These are phyloP conservation scores for Starmerella davenportii DNA, from an alignment of 805 yeast species.

Conservation along the genomic window DNA sequence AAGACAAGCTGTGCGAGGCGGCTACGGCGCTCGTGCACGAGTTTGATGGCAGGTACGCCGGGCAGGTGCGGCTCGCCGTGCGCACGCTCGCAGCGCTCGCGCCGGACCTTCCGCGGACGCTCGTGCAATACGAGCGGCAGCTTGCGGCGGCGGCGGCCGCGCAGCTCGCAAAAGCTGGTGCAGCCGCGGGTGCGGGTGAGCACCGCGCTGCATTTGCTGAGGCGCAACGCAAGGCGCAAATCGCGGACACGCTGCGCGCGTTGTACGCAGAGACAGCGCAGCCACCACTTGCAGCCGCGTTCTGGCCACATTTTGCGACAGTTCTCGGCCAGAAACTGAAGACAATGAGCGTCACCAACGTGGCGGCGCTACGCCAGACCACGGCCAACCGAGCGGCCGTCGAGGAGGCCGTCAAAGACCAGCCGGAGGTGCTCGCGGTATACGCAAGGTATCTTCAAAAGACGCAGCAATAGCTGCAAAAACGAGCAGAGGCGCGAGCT, in stretches of 20 bases:
- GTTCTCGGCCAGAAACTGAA: conserved; percentile 22
- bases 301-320: conserved; percentile 24
- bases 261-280: too few relatives aligned
- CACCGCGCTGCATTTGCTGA: too few relatives aligned
- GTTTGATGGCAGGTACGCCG: conserved; percentile 3
- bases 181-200: background rate
- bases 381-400: background rate
- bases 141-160: conserved; percentile 4
- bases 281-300: too few relatives aligned
- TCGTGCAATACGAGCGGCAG: conserved; percentile 3
- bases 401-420: background rate
- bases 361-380: conserved; percentile 8
- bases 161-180: background rate
- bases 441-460: background rate
- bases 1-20: conserved; percentile 5
- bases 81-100: conserved; percentile 4
- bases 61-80: conserved; percentile 7
- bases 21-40: conserved; percentile 2
- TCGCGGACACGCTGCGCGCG: too few relatives aligned
- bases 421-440: background rate
- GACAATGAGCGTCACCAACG: conserved; percentile 16
- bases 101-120: conserved; percentile 4
- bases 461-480: too few relatives aligned
- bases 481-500: too few relatives aligned
- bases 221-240: too few relatives aligned